Evolutionary conservation across 2,329 filamentous ascomycete genomes (phyloP).

Genomic region (Ilyonectria robusta): DNA sequence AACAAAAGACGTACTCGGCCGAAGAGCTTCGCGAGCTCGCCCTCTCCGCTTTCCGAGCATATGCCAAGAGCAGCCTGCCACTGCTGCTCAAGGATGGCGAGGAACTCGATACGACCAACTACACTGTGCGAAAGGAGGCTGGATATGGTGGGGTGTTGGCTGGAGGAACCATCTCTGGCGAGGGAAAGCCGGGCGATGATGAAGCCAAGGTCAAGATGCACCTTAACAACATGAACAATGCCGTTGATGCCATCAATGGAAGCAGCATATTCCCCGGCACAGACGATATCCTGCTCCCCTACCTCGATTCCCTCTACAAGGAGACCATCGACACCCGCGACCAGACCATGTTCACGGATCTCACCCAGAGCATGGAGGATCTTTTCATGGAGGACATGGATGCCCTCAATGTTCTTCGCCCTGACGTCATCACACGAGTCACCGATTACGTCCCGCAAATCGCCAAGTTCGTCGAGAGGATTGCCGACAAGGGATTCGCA

Average conservation of each 20-base stretch:
- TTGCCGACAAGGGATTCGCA: slow-evolving; percentile 88
- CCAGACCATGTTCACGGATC: slow-evolving; percentile 84
- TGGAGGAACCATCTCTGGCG: slow-evolving; percentile 68
- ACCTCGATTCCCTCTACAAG: slow-evolving; percentile 80
- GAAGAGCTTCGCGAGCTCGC: slow-evolving; percentile 64
- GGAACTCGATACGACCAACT: slow-evolving; percentile 65
- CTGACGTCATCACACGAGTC: slow-evolving; percentile 88
- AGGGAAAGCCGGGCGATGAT: slow-evolving; percentile 77
- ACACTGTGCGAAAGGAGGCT: slow-evolving; percentile 63
- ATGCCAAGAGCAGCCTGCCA: slow-evolving; percentile 69
- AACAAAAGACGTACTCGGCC: slow-evolving; percentile 74
- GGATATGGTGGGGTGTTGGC: slow-evolving; percentile 69
- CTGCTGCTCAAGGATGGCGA: slow-evolving; percentile 61
- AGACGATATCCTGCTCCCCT: slow-evolving; percentile 82
- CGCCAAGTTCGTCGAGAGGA: slow-evolving; percentile 84
- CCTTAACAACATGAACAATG: slow-evolving; percentile 73
- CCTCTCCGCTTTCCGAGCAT: slow-evolving; percentile 67
- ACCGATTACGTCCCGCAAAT: slow-evolving; percentile 94
- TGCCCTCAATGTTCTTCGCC: slow-evolving; percentile 85
- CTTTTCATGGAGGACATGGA: slow-evolving; percentile 92
- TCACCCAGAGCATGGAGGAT: slow-evolving; percentile 89
- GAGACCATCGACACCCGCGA: slow-evolving; percentile 73
- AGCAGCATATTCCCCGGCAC: slow-evolving; percentile 67
- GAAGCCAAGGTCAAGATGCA: slow-evolving; percentile 95
- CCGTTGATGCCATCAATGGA: slow-evolving; percentile 63